Percentiles rank a stretch among this genome's conserved stretches.
Conservation (phyloP, 73 alveolate species). For the Vitrella brassicaformis region DNA sequence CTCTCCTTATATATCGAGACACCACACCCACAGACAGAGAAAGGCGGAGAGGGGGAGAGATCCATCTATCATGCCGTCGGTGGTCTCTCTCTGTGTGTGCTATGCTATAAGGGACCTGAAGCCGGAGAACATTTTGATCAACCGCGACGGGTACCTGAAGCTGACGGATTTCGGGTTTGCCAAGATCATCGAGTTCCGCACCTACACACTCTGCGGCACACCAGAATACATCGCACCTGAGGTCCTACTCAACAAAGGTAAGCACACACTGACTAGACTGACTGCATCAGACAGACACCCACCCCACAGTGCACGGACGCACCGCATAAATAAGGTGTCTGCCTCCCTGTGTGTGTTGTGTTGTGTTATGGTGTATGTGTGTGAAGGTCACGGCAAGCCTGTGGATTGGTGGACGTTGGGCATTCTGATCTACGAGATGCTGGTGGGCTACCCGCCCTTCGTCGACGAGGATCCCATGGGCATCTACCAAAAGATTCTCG, state of each 20-base stretch:
- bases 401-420: constrained; percentile 98
- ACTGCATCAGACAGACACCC: too few relatives aligned
- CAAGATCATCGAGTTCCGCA: constrained; percentile 78
- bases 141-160: constrained; percentile 86
- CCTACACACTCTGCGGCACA: constrained; percentile 75
- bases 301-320: too few relatives aligned
- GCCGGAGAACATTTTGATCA: constrained; percentile 36
- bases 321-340: too few relatives aligned
- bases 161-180: constrained; percentile 96
- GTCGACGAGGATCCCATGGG: constrained; percentile 93
- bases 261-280: too few relatives aligned
- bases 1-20: background rate
- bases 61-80: background rate
- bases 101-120: background rate
- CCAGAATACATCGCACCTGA: constrained; percentile 40
- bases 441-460: constrained; percentile 79
- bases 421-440: constrained; percentile 82
- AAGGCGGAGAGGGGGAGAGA: background rate
- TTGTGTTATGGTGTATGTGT: too few relatives aligned
- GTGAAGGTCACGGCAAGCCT: constrained; percentile 98
- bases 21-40: background rate
- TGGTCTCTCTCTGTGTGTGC: background rate
- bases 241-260: constrained; percentile 12
- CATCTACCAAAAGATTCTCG: constrained; percentile 73
- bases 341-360: too few relatives aligned